Conservation (phyloP, 441 rosid species). For the Arabidopsis lyrata region DNA sequence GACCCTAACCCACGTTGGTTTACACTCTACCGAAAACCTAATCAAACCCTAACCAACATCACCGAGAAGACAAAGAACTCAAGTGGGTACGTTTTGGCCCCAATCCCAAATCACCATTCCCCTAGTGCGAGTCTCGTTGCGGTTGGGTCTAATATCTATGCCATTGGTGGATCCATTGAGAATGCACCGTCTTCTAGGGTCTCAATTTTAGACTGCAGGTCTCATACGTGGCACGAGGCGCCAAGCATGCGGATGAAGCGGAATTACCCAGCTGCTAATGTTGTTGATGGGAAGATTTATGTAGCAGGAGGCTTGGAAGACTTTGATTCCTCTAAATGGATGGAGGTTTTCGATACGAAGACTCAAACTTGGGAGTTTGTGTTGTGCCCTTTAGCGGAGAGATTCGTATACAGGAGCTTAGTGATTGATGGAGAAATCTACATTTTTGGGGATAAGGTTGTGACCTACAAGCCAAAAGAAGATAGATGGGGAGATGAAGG, state of each 20-base stretch:
- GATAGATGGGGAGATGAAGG: background rate
- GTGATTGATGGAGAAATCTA: constrained; percentile 7
- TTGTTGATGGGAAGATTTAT: background rate
- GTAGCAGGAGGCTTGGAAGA: background rate
- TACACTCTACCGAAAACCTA: too few species aligned
- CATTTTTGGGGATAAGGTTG: background rate
- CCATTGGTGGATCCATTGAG: background rate
- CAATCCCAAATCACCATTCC: background rate
- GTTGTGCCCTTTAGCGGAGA: background rate
- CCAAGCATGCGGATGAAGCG: background rate
- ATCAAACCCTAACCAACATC: background rate
- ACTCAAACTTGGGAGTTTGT: background rate
- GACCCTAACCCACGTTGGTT: too few species aligned
- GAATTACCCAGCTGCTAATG: background rate
- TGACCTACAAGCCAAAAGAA: background rate
- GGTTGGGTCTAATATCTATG: background rate
- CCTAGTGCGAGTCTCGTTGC: background rate
- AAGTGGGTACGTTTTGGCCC: background rate
- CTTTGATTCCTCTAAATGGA: background rate
- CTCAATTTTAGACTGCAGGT: background rate
- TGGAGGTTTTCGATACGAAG: background rate
- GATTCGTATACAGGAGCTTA: background rate
- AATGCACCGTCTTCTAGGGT: background rate
- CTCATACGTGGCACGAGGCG: background rate
- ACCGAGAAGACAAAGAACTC: background rate